A percentile compares a stretch with the other conserved stretches of the same genome.
These are phyloP conservation scores for Jatropha podagrica DNA, from an alignment of 441 rosid genomes.

Conservation along the genomic window DNA sequence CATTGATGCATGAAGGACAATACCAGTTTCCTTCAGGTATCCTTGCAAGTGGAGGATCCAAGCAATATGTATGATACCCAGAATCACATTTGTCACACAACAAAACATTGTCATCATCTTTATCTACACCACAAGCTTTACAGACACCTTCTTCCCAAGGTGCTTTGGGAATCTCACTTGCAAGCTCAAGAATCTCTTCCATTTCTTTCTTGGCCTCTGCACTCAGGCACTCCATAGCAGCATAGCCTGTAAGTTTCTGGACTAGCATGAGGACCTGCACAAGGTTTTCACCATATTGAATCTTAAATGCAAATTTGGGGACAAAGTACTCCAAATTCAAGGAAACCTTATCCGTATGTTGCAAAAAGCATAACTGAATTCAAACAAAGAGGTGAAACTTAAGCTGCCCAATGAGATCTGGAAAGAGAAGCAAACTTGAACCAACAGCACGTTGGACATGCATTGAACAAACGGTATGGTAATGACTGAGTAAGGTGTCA, in stretches of 20 bases:
- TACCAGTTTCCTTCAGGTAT: conserved; percentile 73
- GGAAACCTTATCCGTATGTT: not conserved
- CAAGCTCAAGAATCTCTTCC: conserved; percentile 39
- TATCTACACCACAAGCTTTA: conserved; percentile 59
- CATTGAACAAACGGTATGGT: not conserved
- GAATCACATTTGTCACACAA: conserved; percentile 63
- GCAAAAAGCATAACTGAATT: not conserved
- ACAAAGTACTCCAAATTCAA: not conserved
- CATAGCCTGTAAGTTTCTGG: conserved; percentile 35
- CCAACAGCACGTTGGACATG: not conserved
- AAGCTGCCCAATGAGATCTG: not conserved
- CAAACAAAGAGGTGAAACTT: not conserved
- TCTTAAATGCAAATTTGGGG: not conserved
- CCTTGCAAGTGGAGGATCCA: conserved; percentile 55
- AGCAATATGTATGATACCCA: conserved; percentile 61
- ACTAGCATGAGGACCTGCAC: conserved; percentile 53
- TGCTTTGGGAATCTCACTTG: conserved; percentile 47
- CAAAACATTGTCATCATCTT: conserved; percentile 55
- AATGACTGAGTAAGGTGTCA: not conserved
- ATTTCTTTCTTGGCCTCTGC: conserved; percentile 46
- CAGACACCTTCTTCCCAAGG: conserved; percentile 67
- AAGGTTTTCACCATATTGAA: conserved; percentile 17
- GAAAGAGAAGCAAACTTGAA: not conserved
- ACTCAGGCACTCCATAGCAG: conserved; percentile 31
- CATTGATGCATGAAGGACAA: conserved; percentile 52